Percentiles rank a stretch among this genome's conserved stretches.
Evolutionary conservation across 805 yeast genomes (phyloP).

Genomic region (Tetrapisispora taiwanensis): DNA sequence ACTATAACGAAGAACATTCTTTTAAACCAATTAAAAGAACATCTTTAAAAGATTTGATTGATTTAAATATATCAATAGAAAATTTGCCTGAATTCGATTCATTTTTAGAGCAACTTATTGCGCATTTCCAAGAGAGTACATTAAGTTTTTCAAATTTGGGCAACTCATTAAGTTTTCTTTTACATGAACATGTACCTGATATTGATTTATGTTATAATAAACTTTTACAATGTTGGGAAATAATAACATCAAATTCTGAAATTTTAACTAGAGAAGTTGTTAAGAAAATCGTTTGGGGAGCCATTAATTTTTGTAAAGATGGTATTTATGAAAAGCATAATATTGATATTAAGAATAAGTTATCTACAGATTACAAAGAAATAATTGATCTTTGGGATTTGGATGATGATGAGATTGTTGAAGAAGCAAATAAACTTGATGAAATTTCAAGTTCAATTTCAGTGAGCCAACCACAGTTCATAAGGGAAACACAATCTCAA

Average conservation of each 20-base stretch:
- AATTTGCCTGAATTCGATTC: constrained; percentile 20
- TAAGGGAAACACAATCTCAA: constrained; percentile 16
- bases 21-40: background rate
- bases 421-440: background rate
- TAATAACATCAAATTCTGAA: constrained; percentile 12
- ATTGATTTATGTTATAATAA: constrained; percentile 19
- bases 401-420: constrained; percentile 7
- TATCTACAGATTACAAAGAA: constrained; percentile 10
- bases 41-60: constrained; percentile 10
- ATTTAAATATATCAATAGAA: constrained; percentile 8
- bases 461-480: constrained; percentile 13
- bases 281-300: constrained; percentile 12
- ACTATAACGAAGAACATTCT: constrained; percentile 5
- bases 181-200: constrained; percentile 13
- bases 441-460: background rate
- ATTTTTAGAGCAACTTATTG: constrained; percentile 19
- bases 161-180: constrained; percentile 7
- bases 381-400: constrained; percentile 21
- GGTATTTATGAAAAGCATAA: constrained; percentile 5
- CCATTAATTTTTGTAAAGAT: constrained; percentile 8
- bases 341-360: constrained; percentile 3
- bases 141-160: constrained; percentile 13
- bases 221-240: constrained; percentile 24
- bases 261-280: constrained; percentile 12
- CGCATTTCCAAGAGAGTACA: constrained; percentile 17